Base-by-base conservation (phyloP, 2,329 filamentous ascomycete species). In the Aspergillus cejpii region DNA sequence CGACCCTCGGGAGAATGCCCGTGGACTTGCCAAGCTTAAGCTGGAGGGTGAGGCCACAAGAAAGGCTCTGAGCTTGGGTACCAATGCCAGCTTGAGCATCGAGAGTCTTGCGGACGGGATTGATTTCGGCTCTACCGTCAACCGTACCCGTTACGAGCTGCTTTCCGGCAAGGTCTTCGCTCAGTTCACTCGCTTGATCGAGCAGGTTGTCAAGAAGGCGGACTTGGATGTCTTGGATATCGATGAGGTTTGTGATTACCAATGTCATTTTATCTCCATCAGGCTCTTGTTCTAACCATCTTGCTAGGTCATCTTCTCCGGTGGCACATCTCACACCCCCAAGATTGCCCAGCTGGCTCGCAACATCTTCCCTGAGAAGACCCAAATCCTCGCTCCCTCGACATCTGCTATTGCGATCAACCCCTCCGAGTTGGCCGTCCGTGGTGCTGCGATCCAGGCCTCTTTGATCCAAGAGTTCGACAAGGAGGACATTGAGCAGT, bases 381-480 rank as follows among this genome's bases (percentile, higher is more conserved):
- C 90, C 49, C 72, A 72, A 37, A 80, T 98, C 59, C 78, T 91
- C 52, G 87, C 92, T 1, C 92, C 91, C 36, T 83, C 89, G 45
- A 95, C 90, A 43, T 80, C 75, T 54, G 60, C 84, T 29, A 76
- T 75, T 20, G 85, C 91, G 51, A 82, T 97, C 72, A 97, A 97
- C 79, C 92, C 92, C 52, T 92, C 88, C 3, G 91, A 97, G 73
- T 78, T 96, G 44, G 76, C 84, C 59, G 85, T 87, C 51, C 83
- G 92, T 53, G 92, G 92, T 63, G 92, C 92, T 49, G 91, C 92
- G 24, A 88, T 98, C 59, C 92, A 98, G 73, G 92, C 92, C 28
- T 94, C 84, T 49, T 75, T 98, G 52, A 88, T 98, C 67, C 83
- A 90, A 68, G 91, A 95, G 69, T 98, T 94, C 69, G 92, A 98